Base-by-base conservation (phyloP, 345 rosid species). In the Carallia pectinifolia region DNA sequence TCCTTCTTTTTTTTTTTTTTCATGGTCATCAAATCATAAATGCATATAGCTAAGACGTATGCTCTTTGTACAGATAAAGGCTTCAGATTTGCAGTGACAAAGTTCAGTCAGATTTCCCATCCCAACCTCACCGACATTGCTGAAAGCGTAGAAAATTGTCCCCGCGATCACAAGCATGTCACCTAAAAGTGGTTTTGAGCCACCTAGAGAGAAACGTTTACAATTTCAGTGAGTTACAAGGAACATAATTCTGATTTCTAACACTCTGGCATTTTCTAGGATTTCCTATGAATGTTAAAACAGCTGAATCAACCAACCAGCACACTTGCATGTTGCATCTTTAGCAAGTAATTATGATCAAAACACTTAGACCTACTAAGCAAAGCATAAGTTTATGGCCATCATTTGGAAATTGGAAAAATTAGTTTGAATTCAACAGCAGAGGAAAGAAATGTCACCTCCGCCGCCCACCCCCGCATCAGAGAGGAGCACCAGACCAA, bases 61-160 rank as follows among this genome's bases (percentile, higher is more conserved):
- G 17, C 16, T 15, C 50, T 44, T 12, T 50, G 50, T 31, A 6
- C 44, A 53, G 19, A 17, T 47, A 29, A 39, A 36, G 39, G 62
- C 54, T 33, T 19, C 30, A 53, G 40, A 38, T 23, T 68, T 47
- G 38, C 18, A 60, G 5, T 10, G 54, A 29, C 63, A 33, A 19
- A 33, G 10, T 38, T 6, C 15, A 17, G 59, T 38, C n/a, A 34
- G 31, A 61, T 77, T 66, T 4, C 58, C 80, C 58, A 60, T 4
- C 58, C 80, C 58, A 60, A 86, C 93, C 87, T 84, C 83, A 29
- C 87, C 81, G 70, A 85, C 88, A 74, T 87, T 87, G 80, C 87
- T 84, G 65, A 81, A 64, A 23, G 87, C 80, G 53, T 81, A 79
- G 81, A 84, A 84, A 64, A 87, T 1, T 12, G 87, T 87, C 31